Base-by-base conservation (phyloP, 2,329 filamentous ascomycete species). In the Zelopaecilomyces penicillatus region DNA sequence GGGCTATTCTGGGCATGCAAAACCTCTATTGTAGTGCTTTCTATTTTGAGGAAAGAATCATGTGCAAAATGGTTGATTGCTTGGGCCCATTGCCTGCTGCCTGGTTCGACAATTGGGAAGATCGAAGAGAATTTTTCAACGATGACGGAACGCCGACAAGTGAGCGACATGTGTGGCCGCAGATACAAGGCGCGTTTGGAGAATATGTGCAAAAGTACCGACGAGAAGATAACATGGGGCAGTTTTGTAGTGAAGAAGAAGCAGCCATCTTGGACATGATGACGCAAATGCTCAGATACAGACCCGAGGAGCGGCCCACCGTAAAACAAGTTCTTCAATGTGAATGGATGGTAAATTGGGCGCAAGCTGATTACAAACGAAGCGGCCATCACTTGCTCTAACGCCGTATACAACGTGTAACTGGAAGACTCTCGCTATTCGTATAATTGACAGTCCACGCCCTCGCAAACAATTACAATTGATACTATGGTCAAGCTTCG, bases 1-100 rank as follows among this genome's bases (percentile, higher is more conserved):
- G 59, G 53, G 49, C 47, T 32, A 55, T 69, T 11, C 52, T 70
- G 7, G 59, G 52, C 5, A 43, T 46, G 10, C 42, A 50, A n/a
- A n/a, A n/a, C n/a, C n/a, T n/a, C n/a, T n/a, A n/a, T n/a, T n/a
- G n/a, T n/a, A n/a, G n/a, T n/a, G n/a, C n/a, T n/a, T n/a, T n/a
- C n/a, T n/a, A n/a, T n/a, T n/a, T n/a, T n/a, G n/a, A n/a, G n/a
- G n/a, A n/a, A n/a, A n/a, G n/a, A n/a, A n/a, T n/a, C n/a, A n/a
- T n/a, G n/a, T n/a, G n/a, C 1, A 45, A 56, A 30, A 49, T 55
- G 28, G 50, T 56, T 4, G 37, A 56, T 9, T 11, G 49, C 4
- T 49, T 52, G 4, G 53, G 54, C 4, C 28, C 30, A 7, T 26
- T 50, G 27, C 55, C 53, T 2, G 12, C 42, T 5, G 47, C 50